Conservation (phyloP, 2,329 filamentous ascomycete species). For the Xylaria sp. region DNA sequence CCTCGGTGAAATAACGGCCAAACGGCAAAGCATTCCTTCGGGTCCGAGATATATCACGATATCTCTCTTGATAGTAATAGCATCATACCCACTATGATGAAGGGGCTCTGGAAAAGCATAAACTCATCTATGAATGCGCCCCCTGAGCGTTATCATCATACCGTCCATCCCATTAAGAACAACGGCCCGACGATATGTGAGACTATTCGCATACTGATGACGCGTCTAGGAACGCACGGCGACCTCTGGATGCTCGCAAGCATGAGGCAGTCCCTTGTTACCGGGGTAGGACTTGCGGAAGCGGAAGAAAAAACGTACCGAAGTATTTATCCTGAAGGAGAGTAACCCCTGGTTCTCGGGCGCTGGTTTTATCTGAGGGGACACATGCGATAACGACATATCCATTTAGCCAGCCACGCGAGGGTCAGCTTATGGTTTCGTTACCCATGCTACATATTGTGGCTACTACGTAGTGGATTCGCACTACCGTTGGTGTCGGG, state of each 20-base stretch:
- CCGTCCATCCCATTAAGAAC: neutral
- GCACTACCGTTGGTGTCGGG: no score
- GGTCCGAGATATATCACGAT: neutral
- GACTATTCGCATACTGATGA: slow-evolving; percentile 4
- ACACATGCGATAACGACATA: neutral
- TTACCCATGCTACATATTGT: neutral
- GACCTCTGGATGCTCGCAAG: neutral
- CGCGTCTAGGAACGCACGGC: slow-evolving; percentile 5
- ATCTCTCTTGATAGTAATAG: neutral
- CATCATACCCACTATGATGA: neutral
- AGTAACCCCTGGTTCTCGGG: neutral
- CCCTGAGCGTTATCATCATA: slow-evolving; percentile 11
- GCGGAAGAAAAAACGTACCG: slow-evolving; percentile 28
- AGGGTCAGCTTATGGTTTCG: neutral
- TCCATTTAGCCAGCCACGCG: slow-evolving; percentile 28
- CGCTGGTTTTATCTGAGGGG: neutral
- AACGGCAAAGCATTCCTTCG: neutral
- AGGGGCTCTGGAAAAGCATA: neutral
- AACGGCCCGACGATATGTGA: slow-evolving; percentile 17
- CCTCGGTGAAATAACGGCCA: neutral
- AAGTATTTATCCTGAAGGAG: slow-evolving; percentile 33
- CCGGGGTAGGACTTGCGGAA: slow-evolving; percentile 15
- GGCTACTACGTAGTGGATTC: neutral
- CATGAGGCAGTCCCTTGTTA: neutral
- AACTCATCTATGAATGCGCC: neutral